These are phyloP conservation scores for Sporisorium reilianum DNA, from an alignment of 1,284 basidiomycete genomes.

Conservation along the genomic window DNA sequence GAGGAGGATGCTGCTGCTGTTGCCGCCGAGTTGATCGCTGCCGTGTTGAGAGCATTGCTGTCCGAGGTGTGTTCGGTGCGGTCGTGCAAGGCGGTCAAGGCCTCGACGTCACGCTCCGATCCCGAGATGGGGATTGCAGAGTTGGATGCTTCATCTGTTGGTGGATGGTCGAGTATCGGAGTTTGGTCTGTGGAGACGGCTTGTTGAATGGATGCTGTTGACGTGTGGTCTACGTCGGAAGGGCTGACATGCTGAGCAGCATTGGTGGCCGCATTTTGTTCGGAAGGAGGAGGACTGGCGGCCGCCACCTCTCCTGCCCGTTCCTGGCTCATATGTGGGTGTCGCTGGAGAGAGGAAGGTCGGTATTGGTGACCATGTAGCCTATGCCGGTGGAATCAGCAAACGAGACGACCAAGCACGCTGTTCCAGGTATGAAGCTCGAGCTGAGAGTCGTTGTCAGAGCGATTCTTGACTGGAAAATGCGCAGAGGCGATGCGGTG, in stretches of 20 bases:
- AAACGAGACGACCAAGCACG: background rate
- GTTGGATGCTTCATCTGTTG: background rate
- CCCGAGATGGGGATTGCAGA: slow-evolving; percentile 21
- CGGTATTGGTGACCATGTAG: slow-evolving; percentile 16
- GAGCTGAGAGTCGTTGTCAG: slow-evolving; percentile 1
- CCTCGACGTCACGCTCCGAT: slow-evolving; percentile 42
- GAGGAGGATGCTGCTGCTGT: slow-evolving; percentile 15
- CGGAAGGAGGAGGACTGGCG: slow-evolving; percentile 28
- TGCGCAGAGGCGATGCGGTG: background rate
- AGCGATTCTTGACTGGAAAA: no score
- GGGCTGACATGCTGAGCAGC: slow-evolving; percentile 4
- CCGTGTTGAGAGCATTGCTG: background rate
- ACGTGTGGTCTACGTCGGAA: background rate
- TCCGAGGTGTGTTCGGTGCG: slow-evolving; percentile 11
- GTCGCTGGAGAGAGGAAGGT: background rate
- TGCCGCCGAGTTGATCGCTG: slow-evolving; percentile 10
- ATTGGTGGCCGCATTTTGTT: slow-evolving; percentile 13
- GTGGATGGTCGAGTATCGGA: background rate
- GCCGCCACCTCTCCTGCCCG: slow-evolving; percentile 33
- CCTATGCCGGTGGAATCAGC: slow-evolving; percentile 4
- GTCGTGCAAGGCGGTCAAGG: slow-evolving; percentile 32
- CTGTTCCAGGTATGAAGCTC: background rate
- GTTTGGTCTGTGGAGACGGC: background rate
- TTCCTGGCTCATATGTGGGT: slow-evolving; percentile 41
- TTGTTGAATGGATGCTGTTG: background rate